Conservation (phyloP, 306 rosid species). For the Trifolium pratense region DNA sequence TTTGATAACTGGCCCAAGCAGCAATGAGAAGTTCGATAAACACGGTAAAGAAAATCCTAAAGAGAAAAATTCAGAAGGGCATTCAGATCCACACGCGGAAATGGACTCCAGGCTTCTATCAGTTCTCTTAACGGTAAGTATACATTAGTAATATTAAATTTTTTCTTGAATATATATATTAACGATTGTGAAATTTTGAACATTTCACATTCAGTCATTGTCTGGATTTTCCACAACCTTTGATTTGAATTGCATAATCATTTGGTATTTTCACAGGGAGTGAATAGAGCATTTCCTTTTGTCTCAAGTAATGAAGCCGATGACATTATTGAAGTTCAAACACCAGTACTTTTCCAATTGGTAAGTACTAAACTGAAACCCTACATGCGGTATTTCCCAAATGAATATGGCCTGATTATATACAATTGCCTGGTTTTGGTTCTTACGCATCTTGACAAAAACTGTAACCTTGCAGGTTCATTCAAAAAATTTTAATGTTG, state of each 20-base stretch:
- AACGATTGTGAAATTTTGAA: slow-evolving; percentile 19
- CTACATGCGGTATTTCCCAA: background rate
- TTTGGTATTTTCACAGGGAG: slow-evolving; percentile 65
- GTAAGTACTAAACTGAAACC: slow-evolving; percentile 52
- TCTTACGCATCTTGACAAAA: slow-evolving; percentile 36
- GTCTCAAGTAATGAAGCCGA: slow-evolving; percentile 88
- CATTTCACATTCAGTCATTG: background rate
- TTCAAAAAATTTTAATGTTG: slow-evolving; percentile 88
- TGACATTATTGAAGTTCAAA: slow-evolving; percentile 86
- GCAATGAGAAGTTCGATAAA: slow-evolving; percentile 54
- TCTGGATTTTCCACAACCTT: slow-evolving; percentile 1
- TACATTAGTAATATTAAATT: background rate
- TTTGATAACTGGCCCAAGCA: slow-evolving; percentile 63
- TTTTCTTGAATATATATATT: background rate
- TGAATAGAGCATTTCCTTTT: slow-evolving; percentile 93
- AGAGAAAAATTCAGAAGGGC: slow-evolving; percentile 46
- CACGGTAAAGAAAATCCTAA: slow-evolving; percentile 49
- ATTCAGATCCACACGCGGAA: slow-evolving; percentile 66
- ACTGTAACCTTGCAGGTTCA: slow-evolving; percentile 72
- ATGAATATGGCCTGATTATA: slow-evolving; percentile 9
- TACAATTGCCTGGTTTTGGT: slow-evolving; percentile 21
- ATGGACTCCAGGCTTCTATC: slow-evolving; percentile 91
- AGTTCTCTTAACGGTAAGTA: slow-evolving; percentile 75
- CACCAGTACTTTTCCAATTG: slow-evolving; percentile 90
- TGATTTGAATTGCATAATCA: slow-evolving; percentile 2